Base-by-base conservation (phyloP, 176 grass and related monocot genomes). In the Oryza meridionalis region DNA sequence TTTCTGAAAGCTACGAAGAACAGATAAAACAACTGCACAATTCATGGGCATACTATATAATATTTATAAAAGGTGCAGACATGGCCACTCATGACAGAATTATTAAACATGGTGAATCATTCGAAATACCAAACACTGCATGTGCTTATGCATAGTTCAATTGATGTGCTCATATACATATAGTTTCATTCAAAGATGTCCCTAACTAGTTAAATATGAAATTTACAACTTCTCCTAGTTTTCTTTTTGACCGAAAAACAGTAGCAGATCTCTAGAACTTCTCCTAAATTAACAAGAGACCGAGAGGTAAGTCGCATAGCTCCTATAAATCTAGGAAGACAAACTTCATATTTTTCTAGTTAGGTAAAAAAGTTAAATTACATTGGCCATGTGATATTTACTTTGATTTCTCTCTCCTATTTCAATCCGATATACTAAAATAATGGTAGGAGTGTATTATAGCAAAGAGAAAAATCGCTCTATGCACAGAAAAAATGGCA, bases 21-120 rank as follows among this genome's bases (percentile, higher is more conserved):
- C 9, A 9, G 67, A 58, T 24, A 64, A 25, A 17, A 14, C 5
- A 82, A n/a, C 9, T 65, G 40, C 69, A 73, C 68, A 5, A 6
- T 79, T 47, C 10, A 71, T 84, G 73, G 13, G 11, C 7, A 64
- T 62, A 35, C 14, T 72, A 31, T 72, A 31, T 72, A 73, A 42
- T 47, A 61, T 10, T 49, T 44, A 61, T 4, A 16, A 75, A 64
- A 63, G 63, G 64, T 15, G 17, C 19, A 47, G 4, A 6, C 22
- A 19, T 73, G 45, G 3, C 0, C 81, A 73, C 6, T 14, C 1
- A 51, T 63, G 25, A 61, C 44, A 26, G 22, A 72, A 43, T 13
- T 17, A 73, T 64, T 44, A 31, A 17, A 82, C 59, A 11, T 17
- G 35, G 22, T 61, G 16, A n/a, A 27, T 82, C 11, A 22, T 73